Evolutionary conservation across 1,284 basidiomycete genomes (phyloP).

Genomic region (Malassezia nana): DNA sequence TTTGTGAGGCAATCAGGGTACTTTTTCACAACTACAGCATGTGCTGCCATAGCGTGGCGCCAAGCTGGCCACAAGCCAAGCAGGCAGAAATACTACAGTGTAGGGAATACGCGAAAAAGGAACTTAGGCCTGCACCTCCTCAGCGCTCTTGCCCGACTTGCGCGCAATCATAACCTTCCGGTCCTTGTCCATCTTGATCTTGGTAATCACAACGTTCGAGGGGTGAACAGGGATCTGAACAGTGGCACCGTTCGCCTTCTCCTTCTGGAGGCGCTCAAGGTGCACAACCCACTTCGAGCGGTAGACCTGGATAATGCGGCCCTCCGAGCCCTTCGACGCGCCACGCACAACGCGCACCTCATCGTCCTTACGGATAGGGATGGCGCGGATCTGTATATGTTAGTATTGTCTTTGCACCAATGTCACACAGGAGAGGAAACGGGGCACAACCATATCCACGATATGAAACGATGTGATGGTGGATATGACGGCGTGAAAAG

Average conservation of each 20-base stretch:
- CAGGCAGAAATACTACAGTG: slow-evolving; percentile 18
- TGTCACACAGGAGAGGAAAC: not conserved
- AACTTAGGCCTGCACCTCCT: slow-evolving; percentile 21
- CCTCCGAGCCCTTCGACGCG: slow-evolving; percentile 69
- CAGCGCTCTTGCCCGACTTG: slow-evolving; percentile 36
- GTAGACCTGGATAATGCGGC: slow-evolving; percentile 63
- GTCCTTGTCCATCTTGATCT: slow-evolving; percentile 48
- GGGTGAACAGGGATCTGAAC: slow-evolving; percentile 91
- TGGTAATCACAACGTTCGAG: slow-evolving; percentile 81
- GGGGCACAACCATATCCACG: not conserved
- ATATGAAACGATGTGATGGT: not conserved
- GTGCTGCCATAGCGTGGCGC: slow-evolving; percentile 7
- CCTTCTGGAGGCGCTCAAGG: slow-evolving; percentile 92
- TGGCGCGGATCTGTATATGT: slow-evolving; percentile 63
- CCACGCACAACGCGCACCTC: slow-evolving; percentile 80
- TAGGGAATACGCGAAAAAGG: slow-evolving; percentile 4
- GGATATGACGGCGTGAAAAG: not conserved
- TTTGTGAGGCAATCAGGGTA: slow-evolving; percentile 4
- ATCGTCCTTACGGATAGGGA: slow-evolving; percentile 96
- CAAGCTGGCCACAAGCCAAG: not conserved
- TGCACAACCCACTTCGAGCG: slow-evolving; percentile 99
- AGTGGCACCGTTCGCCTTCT: slow-evolving; percentile 94
- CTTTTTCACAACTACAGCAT: slow-evolving; percentile 18
- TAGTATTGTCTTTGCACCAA: not conserved
- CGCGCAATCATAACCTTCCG: slow-evolving; percentile 39